A percentile compares a stretch with the other conserved stretches of the same genome.
These are phyloP conservation scores for Globisporangium takayamanum DNA, from an alignment of 352 stramenopile genomes.

Conservation along the genomic window DNA sequence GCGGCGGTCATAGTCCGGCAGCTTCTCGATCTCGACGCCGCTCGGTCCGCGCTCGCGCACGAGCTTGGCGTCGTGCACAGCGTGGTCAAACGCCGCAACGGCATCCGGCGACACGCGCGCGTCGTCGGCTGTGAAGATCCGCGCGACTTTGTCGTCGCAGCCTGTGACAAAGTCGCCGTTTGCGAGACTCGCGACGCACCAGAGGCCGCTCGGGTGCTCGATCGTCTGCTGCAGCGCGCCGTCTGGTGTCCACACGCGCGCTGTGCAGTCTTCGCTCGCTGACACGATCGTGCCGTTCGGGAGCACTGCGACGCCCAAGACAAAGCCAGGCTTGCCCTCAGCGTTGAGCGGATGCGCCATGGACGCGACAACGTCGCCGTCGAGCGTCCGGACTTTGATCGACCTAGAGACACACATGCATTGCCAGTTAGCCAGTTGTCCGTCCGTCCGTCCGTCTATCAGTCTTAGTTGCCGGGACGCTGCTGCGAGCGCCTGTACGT, in stretches of 20 bases:
- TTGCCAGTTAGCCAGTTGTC: background rate
- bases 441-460: too few relatives aligned
- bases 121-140: conserved; percentile 87
- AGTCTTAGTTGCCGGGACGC: background rate
- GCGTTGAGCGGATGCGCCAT: conserved; percentile 77
- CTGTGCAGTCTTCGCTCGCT: conserved; percentile 80
- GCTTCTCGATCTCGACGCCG: conserved; percentile 90
- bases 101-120: conserved; percentile 57
- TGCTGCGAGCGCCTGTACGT: background rate
- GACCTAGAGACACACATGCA: conserved; percentile 19
- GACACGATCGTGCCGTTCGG: conserved; percentile 53
- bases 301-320: conserved; percentile 65
- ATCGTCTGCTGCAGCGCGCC: conserved; percentile 66
- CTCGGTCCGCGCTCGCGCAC: conserved; percentile 76
- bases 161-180: conserved; percentile 91
- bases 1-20: conserved; percentile 91
- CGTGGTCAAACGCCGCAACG: conserved; percentile 55
- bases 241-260: conserved; percentile 58
- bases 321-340: conserved; percentile 80
- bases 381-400: conserved; percentile 57
- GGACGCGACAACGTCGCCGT: conserved; percentile 48
- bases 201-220: conserved; percentile 79
- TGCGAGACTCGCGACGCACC: conserved; percentile 69
- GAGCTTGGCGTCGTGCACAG: conserved; percentile 49
- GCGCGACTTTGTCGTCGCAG: conserved; percentile 90